Base-by-base conservation (phyloP, 371 early-diverging fungal species). In the Mucor racemosus region DNA sequence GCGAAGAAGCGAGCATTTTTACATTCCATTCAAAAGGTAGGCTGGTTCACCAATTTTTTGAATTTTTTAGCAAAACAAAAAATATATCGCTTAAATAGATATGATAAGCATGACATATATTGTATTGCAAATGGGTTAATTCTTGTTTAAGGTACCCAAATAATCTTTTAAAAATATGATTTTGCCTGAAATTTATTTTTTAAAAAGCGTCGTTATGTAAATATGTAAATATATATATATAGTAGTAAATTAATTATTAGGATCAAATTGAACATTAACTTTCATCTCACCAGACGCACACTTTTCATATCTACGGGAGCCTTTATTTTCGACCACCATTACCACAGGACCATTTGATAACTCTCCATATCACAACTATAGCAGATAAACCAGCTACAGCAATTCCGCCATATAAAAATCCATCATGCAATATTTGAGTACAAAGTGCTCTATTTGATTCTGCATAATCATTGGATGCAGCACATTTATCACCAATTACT, bases 391-490 rank as follows among this genome's bases (percentile, higher is more conserved):
- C 67, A n/a, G 75, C 68, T 33, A 78, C 41, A 9, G 39, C 76
- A 56, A 78, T 73, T 14, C 78, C 78, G 19, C 76, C 76, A 62
- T 78, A 78, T 15, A 78, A 66, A 48, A 75, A 39, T 0, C 66
- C 77, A 54, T 74, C 58, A 46, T 74, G 69, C 33, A 71, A 50
- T 34, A 63, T 42, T n/a, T 66, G 53, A 39, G 48, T 55, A 57
- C 77, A 76, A 6, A 69, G 14, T 14, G 46, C 50, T 31, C 6
- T 5, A 31, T 63, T 63, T 3, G 58, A 11, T 41, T 36, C 21
- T 31, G 15, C 36, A 42, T 53, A 44, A n/a, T 46, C 13, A n/a
- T n/a, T 44, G 10, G 58, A 21, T 10, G 39, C 31, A 38, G 60
- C 36, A 58, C 76, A 76, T 46, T 63, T 54, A n/a, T 66, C 50